A percentile compares a stretch with the other conserved stretches of the same genome.
phyloP scores from a whole-genome alignment of 768 basidiomycete species.

The Suillus sp. region DNA sequence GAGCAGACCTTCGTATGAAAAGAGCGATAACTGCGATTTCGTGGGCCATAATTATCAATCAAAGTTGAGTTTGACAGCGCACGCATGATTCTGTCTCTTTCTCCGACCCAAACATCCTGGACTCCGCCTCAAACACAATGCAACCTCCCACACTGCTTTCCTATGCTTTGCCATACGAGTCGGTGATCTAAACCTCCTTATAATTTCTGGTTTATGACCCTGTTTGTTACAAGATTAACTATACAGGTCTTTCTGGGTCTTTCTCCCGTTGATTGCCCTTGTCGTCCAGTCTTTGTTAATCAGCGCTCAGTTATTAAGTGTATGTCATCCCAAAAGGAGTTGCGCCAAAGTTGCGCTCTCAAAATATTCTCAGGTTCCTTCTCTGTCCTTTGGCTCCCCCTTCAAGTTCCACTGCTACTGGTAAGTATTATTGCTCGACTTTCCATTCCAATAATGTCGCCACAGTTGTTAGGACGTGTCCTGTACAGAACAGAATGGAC shows the following conservation, averaged over 20 bases:
- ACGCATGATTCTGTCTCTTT: constrained; percentile 28
- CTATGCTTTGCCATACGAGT: background rate
- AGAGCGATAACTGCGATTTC: constrained; percentile 10
- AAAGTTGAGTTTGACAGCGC: constrained; percentile 15
- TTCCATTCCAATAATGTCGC: no score
- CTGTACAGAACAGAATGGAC: background rate
- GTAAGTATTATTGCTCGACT: background rate
- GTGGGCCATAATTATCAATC: constrained; percentile 31
- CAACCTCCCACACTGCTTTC: background rate
- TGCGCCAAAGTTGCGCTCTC: background rate
- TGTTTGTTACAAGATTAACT: background rate
- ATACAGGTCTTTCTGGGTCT: background rate
- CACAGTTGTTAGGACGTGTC: background rate
- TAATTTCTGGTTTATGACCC: background rate
- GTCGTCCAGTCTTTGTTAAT: background rate
- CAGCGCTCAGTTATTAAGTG: background rate
- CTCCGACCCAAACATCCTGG: constrained; percentile 37
- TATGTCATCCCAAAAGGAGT: constrained; percentile 3
- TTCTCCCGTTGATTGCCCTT: background rate
- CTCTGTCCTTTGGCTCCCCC: background rate
- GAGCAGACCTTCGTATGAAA: constrained; percentile 18
- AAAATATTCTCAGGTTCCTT: background rate
- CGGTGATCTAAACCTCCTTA: background rate
- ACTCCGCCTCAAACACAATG: constrained; percentile 37
- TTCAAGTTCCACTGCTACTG: background rate